phyloP scores from a whole-genome alignment of 768 basidiomycete species.

The Amanita subjunquillea region DNA sequence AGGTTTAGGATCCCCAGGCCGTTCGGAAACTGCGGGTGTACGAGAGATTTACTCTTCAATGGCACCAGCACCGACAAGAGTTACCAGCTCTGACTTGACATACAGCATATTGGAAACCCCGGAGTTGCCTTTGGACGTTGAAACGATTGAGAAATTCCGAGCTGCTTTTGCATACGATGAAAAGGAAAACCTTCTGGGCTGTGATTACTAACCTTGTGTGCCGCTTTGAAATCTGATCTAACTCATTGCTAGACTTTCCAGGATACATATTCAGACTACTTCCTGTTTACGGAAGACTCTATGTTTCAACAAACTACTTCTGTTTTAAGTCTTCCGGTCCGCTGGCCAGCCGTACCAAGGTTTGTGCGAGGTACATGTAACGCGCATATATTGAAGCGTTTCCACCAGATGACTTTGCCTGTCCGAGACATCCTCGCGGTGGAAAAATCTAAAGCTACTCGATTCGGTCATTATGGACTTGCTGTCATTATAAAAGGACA shows the following conservation, averaged over 20 bases:
- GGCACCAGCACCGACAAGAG: conserved; percentile 21
- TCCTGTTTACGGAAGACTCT: conserved; percentile 83
- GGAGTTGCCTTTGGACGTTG: conserved; percentile 48
- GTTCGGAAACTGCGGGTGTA: conserved; percentile 27
- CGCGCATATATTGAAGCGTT: conserved; percentile 1
- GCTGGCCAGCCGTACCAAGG: conserved; percentile 72
- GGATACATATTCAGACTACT: conserved; percentile 85
- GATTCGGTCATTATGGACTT: conserved; percentile 85
- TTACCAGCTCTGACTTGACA: conserved; percentile 45
- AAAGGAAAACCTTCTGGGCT: conserved; percentile 77
- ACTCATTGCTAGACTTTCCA: conserved; percentile 57
- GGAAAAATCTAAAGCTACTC: conserved; percentile 79
- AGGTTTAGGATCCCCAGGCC: conserved; percentile 16
- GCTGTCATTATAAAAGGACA: conserved; percentile 89
- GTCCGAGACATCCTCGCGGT: conserved; percentile 78
- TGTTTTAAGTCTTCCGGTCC: conserved; percentile 90
- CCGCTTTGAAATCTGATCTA: not conserved
- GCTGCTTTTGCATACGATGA: conserved; percentile 80
- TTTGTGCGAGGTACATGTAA: conserved; percentile 24
- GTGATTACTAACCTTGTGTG: conserved; percentile 35
- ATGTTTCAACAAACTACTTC: conserved; percentile 85
- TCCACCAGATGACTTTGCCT: conserved; percentile 85
- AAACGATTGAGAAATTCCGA: conserved; percentile 68
- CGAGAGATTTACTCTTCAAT: conserved; percentile 52
- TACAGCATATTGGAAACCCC: conserved; percentile 80